These are phyloP conservation scores for Trichoderma sp. DNA, from an alignment of 2,329 filamentous ascomycete genomes.

Conservation along the genomic window DNA sequence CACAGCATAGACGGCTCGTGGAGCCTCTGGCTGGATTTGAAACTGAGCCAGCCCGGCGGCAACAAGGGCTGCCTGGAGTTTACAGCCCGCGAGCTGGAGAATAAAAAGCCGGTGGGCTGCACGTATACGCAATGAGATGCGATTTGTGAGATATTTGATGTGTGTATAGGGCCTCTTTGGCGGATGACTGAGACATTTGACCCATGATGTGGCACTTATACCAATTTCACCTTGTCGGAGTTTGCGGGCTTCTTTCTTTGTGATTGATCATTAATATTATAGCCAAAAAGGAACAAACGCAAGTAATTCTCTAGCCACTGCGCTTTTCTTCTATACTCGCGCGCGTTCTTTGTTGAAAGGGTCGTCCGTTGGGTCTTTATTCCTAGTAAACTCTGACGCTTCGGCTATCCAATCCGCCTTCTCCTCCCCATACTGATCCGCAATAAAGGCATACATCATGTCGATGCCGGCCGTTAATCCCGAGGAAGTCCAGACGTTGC, in stretches of 20 bases:
- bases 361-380: conserved; percentile 54
- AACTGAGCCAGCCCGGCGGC: conserved; percentile 42
- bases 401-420: conserved; percentile 53
- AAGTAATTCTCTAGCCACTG: not conserved
- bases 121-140: conserved; percentile 36
- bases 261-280: not conserved
- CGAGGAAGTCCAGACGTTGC: conserved; percentile 64
- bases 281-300: not conserved
- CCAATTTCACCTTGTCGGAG: not conserved
- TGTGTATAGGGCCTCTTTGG: not conserved
- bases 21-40: conserved; percentile 44
- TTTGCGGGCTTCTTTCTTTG: not conserved
- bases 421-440: conserved; percentile 53
- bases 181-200: not conserved
- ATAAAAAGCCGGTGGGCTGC: conserved; percentile 44
- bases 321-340: not conserved
- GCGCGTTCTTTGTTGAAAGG: conserved; percentile 47
- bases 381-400: conserved; percentile 62
- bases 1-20: conserved; percentile 48
- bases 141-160: not conserved
- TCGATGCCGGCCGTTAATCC: conserved; percentile 56
- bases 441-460: conserved; percentile 43
- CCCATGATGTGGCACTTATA: not conserved
- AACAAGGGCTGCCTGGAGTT: conserved; percentile 46
- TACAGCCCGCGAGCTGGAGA: conserved; percentile 37